A percentile compares a stretch with the other conserved stretches of the same genome.
These are phyloP conservation scores for Verruconis gallopava DNA, from an alignment of 2,329 filamentous ascomycete genomes.

Conservation along the genomic window DNA sequence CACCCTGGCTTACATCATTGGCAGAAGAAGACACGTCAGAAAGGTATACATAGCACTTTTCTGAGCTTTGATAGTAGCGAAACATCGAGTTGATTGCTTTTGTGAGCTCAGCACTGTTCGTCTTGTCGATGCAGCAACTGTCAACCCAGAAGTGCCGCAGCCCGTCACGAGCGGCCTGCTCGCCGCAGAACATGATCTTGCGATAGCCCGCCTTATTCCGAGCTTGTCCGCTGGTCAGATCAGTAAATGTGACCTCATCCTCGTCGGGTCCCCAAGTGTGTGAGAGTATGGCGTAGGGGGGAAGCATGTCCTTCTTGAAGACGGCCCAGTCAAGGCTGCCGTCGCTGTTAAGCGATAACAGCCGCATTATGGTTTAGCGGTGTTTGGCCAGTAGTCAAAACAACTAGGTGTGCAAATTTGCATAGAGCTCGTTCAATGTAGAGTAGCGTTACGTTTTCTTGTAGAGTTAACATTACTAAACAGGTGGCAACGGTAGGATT, in stretches of 20 bases:
- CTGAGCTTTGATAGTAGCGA: slow-evolving; percentile 9
- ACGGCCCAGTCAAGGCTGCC: too few species aligned
- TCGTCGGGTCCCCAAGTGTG: slow-evolving; percentile 13
- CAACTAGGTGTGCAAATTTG: too few species aligned
- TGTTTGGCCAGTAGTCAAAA: too few species aligned
- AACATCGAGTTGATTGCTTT: slow-evolving; percentile 12
- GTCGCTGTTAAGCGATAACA: too few species aligned
- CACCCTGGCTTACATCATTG: neutral
- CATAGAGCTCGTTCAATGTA: too few species aligned
- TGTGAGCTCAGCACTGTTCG: slow-evolving; percentile 8
- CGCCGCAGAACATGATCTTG: slow-evolving; percentile 12
- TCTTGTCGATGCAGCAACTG: slow-evolving; percentile 11
- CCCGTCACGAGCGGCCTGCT: slow-evolving; percentile 10
- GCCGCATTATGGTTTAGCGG: too few species aligned
- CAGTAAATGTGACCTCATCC: slow-evolving; percentile 12
- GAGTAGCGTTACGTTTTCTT: too few species aligned
- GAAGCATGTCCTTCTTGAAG: slow-evolving; percentile 10
- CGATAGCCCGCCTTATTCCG: slow-evolving; percentile 11
- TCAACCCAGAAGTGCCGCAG: slow-evolving; percentile 11
- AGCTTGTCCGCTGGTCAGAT: slow-evolving; percentile 6
- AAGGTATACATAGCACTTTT: slow-evolving; percentile 10
- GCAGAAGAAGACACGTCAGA: slow-evolving; percentile 7
- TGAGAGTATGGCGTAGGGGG: slow-evolving; percentile 13
- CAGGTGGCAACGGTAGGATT: too few species aligned
- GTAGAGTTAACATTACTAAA: too few species aligned